phyloP scores from a whole-genome alignment of 2,329 filamentous ascomycete genomes.

The Penicillium freii region DNA sequence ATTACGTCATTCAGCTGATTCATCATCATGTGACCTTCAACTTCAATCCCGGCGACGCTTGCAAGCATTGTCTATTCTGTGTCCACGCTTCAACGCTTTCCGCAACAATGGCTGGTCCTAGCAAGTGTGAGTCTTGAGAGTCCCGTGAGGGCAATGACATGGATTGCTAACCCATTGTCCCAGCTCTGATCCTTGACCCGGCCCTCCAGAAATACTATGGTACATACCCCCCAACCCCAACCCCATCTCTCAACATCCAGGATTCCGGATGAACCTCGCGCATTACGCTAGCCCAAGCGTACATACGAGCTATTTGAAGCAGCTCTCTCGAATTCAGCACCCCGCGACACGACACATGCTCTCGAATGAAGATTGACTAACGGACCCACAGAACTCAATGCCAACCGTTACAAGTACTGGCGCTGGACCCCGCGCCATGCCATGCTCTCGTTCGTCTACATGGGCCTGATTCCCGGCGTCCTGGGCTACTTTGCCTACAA shows the following conservation, averaged over 20 bases:
- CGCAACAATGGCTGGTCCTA: slow-evolving; percentile 52
- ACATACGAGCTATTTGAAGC: not conserved
- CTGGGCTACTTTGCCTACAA: slow-evolving; percentile 71
- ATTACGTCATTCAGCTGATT: slow-evolving; percentile 10
- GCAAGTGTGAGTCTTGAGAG: slow-evolving; percentile 41
- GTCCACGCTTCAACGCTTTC: slow-evolving; percentile 18
- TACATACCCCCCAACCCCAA: slow-evolving; percentile 38
- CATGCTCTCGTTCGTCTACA: slow-evolving; percentile 74
- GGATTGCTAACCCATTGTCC: slow-evolving; percentile 52
- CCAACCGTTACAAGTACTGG: slow-evolving; percentile 91
- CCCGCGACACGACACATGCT: not conserved
- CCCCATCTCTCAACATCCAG: slow-evolving; percentile 8
- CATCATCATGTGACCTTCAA: slow-evolving; percentile 15
- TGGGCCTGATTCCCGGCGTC: slow-evolving; percentile 67
- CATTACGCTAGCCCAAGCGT: not conserved
- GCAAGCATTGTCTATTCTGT: slow-evolving; percentile 10
- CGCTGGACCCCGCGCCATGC: slow-evolving; percentile 85
- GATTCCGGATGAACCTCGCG: not conserved
- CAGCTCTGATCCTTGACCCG: slow-evolving; percentile 45
- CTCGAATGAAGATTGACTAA: slow-evolving; percentile 9
- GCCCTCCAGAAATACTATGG: slow-evolving; percentile 52
- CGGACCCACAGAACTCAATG: slow-evolving; percentile 65
- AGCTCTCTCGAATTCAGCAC: not conserved
- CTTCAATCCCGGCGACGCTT: slow-evolving; percentile 13
- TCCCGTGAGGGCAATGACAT: not conserved